phyloP scores from a whole-genome alignment of 768 basidiomycete genomes.

The Mycena metata region DNA sequence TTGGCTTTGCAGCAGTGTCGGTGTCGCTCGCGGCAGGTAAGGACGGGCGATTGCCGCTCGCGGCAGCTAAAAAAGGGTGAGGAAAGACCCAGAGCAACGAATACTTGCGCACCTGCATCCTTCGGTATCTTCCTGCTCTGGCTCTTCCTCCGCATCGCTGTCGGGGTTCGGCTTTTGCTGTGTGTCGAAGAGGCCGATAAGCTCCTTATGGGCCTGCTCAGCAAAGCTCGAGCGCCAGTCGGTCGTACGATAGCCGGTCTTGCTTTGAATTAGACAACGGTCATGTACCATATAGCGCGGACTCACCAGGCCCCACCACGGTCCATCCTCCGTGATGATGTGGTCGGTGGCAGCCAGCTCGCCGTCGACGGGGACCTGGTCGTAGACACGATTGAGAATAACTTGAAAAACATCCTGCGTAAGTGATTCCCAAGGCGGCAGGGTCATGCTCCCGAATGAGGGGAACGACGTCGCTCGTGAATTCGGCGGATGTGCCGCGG shows the following conservation, averaged over 20 bases:
- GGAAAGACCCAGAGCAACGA: no score
- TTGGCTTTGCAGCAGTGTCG: not conserved
- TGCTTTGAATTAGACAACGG: no score
- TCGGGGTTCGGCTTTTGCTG: no score
- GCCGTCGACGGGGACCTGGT: no score
- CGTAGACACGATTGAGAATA: slow-evolving; percentile 5
- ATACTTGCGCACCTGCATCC: not conserved
- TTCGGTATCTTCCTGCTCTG: no score
- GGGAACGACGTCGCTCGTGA: slow-evolving; percentile 13
- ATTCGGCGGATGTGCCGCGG: not conserved
- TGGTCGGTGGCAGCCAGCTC: no score
- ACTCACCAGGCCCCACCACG: no score
- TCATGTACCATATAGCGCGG: not conserved
- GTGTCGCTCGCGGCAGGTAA: no score
- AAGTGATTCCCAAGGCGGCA: not conserved
- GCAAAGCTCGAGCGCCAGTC: not conserved
- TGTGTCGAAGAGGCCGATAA: not conserved
- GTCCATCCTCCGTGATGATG: not conserved
- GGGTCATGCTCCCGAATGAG: slow-evolving; percentile 1
- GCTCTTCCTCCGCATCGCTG: no score
- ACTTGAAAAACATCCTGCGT: not conserved
- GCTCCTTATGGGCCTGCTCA: not conserved
- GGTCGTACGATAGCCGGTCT: not conserved
- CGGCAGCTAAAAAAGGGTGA: not conserved
- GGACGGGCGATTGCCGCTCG: no score